Evolutionary conservation across 306 rosid genomes (phyloP), one percentile per base, ranked within the genome.

Genomic region (Hippophae tibetana): DNA sequence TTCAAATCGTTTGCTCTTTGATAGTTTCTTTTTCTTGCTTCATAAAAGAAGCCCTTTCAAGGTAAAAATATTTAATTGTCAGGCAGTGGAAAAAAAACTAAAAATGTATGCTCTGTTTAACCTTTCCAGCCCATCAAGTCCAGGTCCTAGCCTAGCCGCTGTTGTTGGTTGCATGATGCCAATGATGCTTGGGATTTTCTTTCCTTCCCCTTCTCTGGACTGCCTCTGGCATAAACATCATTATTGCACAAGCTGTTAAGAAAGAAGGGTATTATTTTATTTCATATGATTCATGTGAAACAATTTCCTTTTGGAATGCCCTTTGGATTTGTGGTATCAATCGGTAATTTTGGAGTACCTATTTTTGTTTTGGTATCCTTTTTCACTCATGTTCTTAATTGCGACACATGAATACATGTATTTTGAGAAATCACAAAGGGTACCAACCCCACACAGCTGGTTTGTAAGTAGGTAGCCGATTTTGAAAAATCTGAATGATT

Each of bases 141-240:
- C 97, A 62, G 86, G 80, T 77, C 78, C 76, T 61, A 90, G 97
- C 63, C 52, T 73, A 47, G 94, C 97, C 6, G 88, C 97, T 58
- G 57, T 71, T n/a, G 55, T 90, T 49, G 97, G 94, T 49, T 90
- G 97, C 60, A 65, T 90, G 90, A 69, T 75, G 78, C 95, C 90
- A 6, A 74, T 81, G 82, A 79, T 87, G 89, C 76, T 87, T 58
- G 97, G 95, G 59, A 50, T 84, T 60, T 90, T 95, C 72, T 90
- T 86, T 79, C 95, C 86, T 23, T 69, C 79, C 75, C 97, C 90
- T 53, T 79, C 94, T 7, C 74, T 81, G 87, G 90, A 90, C 67
- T 90, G 97, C 64, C 97, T 90, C 45, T 90, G 97, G 97, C 97
- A 90, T 68, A 86, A 90, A 67, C 72, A 84, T 66, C 97, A 90